phyloP scores from a whole-genome alignment of 345 rosid species.

The Mallotus nudiflorus region DNA sequence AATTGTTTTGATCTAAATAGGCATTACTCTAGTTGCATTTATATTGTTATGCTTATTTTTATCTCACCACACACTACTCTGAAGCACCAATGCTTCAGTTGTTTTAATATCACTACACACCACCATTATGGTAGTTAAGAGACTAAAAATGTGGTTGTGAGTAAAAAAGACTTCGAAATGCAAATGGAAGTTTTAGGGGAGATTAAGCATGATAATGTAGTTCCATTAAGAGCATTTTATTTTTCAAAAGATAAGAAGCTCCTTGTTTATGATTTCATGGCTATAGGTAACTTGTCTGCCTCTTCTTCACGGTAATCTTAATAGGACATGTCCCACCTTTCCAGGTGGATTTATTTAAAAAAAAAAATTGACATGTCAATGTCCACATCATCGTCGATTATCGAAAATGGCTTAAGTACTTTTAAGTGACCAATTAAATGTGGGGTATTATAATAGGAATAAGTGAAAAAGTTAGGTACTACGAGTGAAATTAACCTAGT shows the following conservation, averaged over 20 bases:
- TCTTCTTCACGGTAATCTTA: constrained; percentile 85
- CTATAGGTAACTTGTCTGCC: constrained; percentile 88
- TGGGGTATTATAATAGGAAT: no score
- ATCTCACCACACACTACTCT: no score
- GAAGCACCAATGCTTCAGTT: no score
- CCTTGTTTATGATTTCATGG: constrained; percentile 87
- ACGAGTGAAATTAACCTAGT: no score
- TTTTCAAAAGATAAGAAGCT: constrained; percentile 90
- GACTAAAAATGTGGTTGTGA: constrained; percentile 77
- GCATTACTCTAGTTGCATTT: constrained; percentile 36
- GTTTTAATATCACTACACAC: no score
- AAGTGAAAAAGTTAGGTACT: no score
- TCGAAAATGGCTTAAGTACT: no score
- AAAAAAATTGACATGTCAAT: no score
- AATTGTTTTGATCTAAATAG: constrained; percentile 65
- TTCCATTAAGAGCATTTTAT: constrained; percentile 79
- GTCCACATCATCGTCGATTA: no score
- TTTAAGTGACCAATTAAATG: no score
- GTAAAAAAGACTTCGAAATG: constrained; percentile 75
- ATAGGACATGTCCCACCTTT: no score
- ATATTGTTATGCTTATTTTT: constrained; percentile 48
- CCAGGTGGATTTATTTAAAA: no score
- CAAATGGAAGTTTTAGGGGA: constrained; percentile 79
- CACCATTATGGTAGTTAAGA: constrained; percentile 87
- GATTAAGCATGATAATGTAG: constrained; percentile 75